Conservation (phyloP, 495 filamentous ascomycete species). For the Rostrohypoxylon terebratum region DNA sequence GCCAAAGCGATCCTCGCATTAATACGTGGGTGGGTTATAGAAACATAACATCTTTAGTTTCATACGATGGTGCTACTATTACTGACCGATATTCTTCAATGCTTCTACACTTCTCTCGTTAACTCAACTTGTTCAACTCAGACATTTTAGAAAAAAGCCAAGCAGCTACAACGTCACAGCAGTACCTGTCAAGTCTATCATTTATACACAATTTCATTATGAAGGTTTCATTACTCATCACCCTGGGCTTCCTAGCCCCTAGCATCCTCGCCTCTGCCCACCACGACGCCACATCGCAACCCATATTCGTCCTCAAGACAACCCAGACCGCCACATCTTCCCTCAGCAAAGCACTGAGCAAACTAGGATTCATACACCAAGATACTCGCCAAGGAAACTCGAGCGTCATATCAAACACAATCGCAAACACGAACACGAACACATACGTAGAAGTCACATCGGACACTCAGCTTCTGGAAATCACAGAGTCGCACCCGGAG, state of each 20-base stretch:
- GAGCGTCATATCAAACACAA: conserved; percentile 15
- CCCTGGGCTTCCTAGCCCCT: conserved; percentile 21
- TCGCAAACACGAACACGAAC: conserved; percentile 23
- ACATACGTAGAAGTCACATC: conserved; percentile 44
- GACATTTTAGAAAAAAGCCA: background rate
- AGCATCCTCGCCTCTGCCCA: conserved; percentile 1
- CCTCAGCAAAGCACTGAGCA: conserved; percentile 42
- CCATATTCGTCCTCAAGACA: conserved; percentile 44
- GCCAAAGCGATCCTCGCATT: background rate
- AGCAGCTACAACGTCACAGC: background rate
- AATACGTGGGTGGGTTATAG: conserved; percentile 5
- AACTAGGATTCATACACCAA: conserved; percentile 41
- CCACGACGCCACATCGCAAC: conserved; percentile 12
- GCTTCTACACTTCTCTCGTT: background rate
- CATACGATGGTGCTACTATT: background rate
- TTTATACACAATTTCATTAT: background rate
- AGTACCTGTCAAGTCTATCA: no score
- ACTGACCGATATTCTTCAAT: conserved; percentile 8
- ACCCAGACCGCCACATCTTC: conserved; percentile 32
- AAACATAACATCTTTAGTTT: background rate
- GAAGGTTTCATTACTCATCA: conserved; percentile 5
- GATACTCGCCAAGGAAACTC: conserved; percentile 1
- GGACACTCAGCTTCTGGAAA: conserved; percentile 26
- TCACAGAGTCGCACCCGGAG: conserved; percentile 31
- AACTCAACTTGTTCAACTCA: background rate